A percentile compares a stretch with the other conserved stretches of the same genome.
Conservation (phyloP, 2,329 filamentous ascomycete species). For the Orbilia oligospora region DNA sequence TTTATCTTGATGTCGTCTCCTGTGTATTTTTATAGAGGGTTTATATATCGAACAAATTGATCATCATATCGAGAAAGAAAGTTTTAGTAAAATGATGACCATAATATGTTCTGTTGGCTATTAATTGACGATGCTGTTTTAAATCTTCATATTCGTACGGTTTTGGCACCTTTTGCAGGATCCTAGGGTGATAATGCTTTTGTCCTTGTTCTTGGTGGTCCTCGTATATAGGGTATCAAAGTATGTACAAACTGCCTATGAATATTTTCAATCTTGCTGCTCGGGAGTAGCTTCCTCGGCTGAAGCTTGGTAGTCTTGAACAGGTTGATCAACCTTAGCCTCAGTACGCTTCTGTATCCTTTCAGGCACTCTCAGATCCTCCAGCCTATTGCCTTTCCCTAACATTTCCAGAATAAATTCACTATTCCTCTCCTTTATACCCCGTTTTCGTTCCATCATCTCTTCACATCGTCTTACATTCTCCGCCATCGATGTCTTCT, state of each 20-base stretch:
- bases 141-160: no score
- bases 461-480: constrained; percentile 28
- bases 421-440: constrained; percentile 24
- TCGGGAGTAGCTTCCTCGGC: not conserved
- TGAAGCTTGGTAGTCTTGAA: not conserved
- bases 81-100: no score
- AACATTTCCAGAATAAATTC: constrained; percentile 38
- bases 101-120: no score
- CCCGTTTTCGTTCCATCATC: constrained; percentile 2
- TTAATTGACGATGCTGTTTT: no score
- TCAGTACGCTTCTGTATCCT: not conserved
- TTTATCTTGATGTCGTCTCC: not conserved
- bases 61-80: not conserved
- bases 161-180: no score
- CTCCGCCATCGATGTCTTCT: constrained; percentile 10
- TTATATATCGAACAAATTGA: constrained; percentile 18
- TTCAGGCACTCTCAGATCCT: not conserved
- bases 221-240: not conserved
- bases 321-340: not conserved
- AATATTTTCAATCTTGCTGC: not conserved
- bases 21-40: constrained; percentile 11
- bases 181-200: not conserved
- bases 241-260: not conserved
- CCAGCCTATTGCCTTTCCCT: not conserved
- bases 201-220: not conserved